Conservation (phyloP, 768 basidiomycete species). For the Boletus rubropictus region DNA sequence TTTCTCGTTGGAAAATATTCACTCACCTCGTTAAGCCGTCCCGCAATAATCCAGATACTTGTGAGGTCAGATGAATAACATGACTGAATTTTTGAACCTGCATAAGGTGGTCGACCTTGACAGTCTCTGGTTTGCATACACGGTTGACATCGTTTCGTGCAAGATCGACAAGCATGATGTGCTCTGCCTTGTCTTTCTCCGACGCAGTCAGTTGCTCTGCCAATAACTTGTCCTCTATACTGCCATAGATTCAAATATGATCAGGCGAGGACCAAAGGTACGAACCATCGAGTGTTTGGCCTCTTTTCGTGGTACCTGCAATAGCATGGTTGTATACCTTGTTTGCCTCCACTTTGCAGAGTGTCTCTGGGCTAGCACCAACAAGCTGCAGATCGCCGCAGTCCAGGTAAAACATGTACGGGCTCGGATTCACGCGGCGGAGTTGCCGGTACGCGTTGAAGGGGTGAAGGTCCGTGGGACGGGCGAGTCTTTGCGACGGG, state of each 20-base stretch:
- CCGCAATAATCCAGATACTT: slow-evolving; percentile 83
- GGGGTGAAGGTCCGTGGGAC: slow-evolving; percentile 84
- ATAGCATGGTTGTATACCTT: slow-evolving; percentile 97
- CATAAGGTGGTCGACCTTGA: slow-evolving; percentile 96
- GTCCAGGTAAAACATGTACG: slow-evolving; percentile 98
- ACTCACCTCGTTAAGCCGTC: slow-evolving; percentile 74
- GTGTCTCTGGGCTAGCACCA: slow-evolving; percentile 96
- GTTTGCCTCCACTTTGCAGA: slow-evolving; percentile 91
- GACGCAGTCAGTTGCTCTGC: slow-evolving; percentile 71
- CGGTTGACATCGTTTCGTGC: slow-evolving; percentile 98
- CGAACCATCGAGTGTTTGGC: slow-evolving; percentile 79
- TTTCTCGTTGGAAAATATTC: slow-evolving; percentile 5
- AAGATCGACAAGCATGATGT: slow-evolving; percentile 98
- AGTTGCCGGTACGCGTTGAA: slow-evolving; percentile 96
- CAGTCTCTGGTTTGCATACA: slow-evolving; percentile 90
- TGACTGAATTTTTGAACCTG: slow-evolving; percentile 92
- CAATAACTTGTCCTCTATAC: slow-evolving; percentile 81
- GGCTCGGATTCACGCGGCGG: slow-evolving; percentile 92
- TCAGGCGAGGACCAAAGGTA: slow-evolving; percentile 5
- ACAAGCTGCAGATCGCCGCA: slow-evolving; percentile 91
- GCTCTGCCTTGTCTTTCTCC: slow-evolving; percentile 94
- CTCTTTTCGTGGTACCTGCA: slow-evolving; percentile 88
- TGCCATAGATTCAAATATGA: slow-evolving; percentile 4
- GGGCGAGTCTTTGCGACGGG: slow-evolving; percentile 84
- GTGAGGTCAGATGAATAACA: slow-evolving; percentile 95